Conservation (phyloP, 805 yeast genomes). For the Osmozyma mogii region DNA sequence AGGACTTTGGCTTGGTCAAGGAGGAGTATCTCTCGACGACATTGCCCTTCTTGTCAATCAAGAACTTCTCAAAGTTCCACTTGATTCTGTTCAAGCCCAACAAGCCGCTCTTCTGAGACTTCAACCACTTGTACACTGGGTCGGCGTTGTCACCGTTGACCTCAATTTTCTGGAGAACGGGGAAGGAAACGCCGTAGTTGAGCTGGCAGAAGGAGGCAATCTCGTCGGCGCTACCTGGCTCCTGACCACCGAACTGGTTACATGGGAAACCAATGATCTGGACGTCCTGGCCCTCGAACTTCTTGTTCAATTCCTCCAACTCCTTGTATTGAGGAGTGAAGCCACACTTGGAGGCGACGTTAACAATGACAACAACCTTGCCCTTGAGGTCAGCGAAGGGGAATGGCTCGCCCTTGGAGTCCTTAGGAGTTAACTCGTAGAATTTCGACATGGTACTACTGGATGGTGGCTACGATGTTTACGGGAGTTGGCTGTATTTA, state of each 20-base stretch:
- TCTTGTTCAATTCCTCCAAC: slow-evolving; percentile 35
- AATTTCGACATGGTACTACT: slow-evolving; percentile 48
- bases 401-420: slow-evolving; percentile 50
- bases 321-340: slow-evolving; percentile 56
- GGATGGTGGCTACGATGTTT: too few species aligned
- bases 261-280: slow-evolving; percentile 38
- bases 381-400: slow-evolving; percentile 60
- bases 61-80: slow-evolving; percentile 41
- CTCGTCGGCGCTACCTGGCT: slow-evolving; percentile 42
- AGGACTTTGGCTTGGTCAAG: slow-evolving; percentile 39
- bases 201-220: slow-evolving; percentile 64
- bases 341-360: slow-evolving; percentile 78
- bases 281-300: slow-evolving; percentile 28
- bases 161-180: slow-evolving; percentile 75
- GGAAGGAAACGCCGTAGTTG: slow-evolving; percentile 90
- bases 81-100: slow-evolving; percentile 35
- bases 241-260: slow-evolving; percentile 37
- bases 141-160: slow-evolving; percentile 82
- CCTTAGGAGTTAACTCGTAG: slow-evolving; percentile 61
- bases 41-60: slow-evolving; percentile 33
- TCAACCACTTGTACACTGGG: slow-evolving; percentile 74
- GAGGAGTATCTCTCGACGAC: slow-evolving; percentile 53
- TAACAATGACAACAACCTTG: slow-evolving; percentile 75
- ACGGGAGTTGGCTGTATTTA: too few species aligned
- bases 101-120: slow-evolving; percentile 45